Percentiles rank a stretch among this genome's conserved stretches.
Evolutionary conservation across 1,284 basidiomycete genomes (phyloP).

Genomic region (Austroboletus novae-zelandiae): DNA sequence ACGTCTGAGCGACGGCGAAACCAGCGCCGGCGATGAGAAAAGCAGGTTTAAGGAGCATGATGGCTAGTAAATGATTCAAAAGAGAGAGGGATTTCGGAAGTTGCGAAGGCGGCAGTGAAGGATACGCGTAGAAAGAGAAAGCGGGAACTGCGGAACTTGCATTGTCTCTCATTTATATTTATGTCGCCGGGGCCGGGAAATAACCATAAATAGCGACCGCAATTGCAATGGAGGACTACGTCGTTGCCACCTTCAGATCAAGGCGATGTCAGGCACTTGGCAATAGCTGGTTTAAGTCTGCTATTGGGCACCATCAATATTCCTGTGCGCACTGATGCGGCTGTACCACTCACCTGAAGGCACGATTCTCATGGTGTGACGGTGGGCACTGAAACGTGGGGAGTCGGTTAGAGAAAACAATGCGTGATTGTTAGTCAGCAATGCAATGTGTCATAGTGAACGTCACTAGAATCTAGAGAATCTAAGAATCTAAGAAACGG

Average conservation of each 20-base stretch:
- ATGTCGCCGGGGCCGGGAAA: background rate
- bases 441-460: too few species aligned
- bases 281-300: too few species aligned
- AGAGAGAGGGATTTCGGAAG: background rate
- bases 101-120: background rate
- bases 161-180: slow-evolving; percentile 14
- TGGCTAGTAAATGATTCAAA: background rate
- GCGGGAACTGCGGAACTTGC: slow-evolving; percentile 12
- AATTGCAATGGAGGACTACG: background rate
- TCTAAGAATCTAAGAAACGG: too few species aligned
- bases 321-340: background rate
- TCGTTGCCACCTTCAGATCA: background rate
- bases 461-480: too few species aligned
- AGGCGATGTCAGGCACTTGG: too few species aligned
- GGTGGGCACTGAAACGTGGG: too few species aligned
- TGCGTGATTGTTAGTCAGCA: too few species aligned
- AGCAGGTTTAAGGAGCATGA: slow-evolving; percentile 30
- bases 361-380: background rate
- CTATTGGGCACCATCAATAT: too few species aligned
- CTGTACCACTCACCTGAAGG: background rate
- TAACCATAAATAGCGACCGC: slow-evolving; percentile 1
- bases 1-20: slow-evolving; percentile 47
- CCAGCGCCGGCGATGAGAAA: slow-evolving; percentile 38
- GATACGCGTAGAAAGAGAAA: background rate
- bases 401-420: too few species aligned